Evolutionary conservation across 2,329 filamentous ascomycete species (phyloP), one percentile per base, ranked within the genome.

Genomic region (Exophiala sp.): DNA sequence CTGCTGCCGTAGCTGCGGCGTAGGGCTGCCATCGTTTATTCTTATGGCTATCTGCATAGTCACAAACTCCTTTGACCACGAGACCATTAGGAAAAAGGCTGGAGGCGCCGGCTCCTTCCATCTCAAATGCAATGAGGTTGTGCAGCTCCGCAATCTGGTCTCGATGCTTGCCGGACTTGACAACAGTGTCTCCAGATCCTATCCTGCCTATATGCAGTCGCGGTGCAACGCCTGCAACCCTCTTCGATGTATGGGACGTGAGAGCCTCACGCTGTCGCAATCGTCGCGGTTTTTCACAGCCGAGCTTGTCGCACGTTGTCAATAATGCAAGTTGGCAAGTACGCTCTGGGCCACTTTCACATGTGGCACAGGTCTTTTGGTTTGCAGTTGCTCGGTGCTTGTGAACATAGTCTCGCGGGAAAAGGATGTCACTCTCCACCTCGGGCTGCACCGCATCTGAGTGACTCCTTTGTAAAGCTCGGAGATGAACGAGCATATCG

Each of bases 101-200:
- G 54, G 56, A 62, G 9, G 59, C 50, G 2, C 60, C 62, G 29
- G 58, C 56, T 34, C 55, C 60, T 33, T 62, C 60, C 62, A 63
- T 65, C 45, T 65, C 62, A 40, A 63, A 63, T 10, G 56, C 62
- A 32, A 65, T 58, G 20, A 65, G 20, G 8, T 52, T 47, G 10
- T 59, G 36, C 12, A 53, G 11, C 8, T 51, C 35, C 5, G 71
- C 66, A 14, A 75, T 61, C 0, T 20, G 11, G 47, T 77, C 74
- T 10, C 74, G 67, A 12, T 68, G 57, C 10, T 61, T 43, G 1
- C 67, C 70, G 10, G 68, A 69, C 40, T 72, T 74, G 54, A 78
- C 71, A 1, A 77, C 70, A 1, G 63, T 65, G 45, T 76, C 68
- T 11, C 67, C 71, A 1, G 71, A 75, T 3, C 65, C 74, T 2